Evolutionary conservation across 371 early-diverging fungal genomes (phyloP).

Genomic region (Basidiobolus heterosporus): DNA sequence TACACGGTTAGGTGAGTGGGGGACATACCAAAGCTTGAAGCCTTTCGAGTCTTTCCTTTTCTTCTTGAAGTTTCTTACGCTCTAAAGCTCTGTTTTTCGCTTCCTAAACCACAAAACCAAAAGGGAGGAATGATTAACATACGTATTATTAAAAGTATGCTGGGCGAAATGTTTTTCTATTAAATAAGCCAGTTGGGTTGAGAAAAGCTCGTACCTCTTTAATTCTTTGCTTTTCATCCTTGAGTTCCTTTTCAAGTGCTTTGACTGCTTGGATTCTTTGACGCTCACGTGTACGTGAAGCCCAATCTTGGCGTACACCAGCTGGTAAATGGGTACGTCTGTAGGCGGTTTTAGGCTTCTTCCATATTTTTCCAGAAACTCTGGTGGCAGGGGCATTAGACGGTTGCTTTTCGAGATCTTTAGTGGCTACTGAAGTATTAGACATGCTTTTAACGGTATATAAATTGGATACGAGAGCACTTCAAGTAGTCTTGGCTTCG

Average conservation of each 20-base stretch:
- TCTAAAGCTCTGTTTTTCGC: conserved; percentile 3
- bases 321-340: conserved; percentile 5
- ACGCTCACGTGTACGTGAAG: conserved; percentile 1
- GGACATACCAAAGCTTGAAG: conserved; percentile 1
- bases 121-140: not conserved
- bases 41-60: conserved; percentile 4
- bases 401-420: too few species aligned
- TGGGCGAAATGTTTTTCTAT: too few species aligned
- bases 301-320: conserved; percentile 5
- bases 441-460: too few species aligned
- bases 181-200: not conserved
- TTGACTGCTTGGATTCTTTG: conserved; percentile 4
- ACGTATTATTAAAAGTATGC: too few species aligned
- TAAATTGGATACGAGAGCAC: too few species aligned
- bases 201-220: not conserved
- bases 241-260: conserved; percentile 6
- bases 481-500: too few species aligned
- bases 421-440: too few species aligned
- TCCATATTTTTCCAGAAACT: conserved; percentile 4
- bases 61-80: conserved; percentile 3
- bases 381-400: too few species aligned
- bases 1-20: too few species aligned
- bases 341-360: conserved; percentile 3
- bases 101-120: not conserved
- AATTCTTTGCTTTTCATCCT: conserved; percentile 3